These are phyloP conservation scores for Talaromyces atroroseus DNA, from an alignment of 2,329 filamentous ascomycete species.

Conservation along the genomic window DNA sequence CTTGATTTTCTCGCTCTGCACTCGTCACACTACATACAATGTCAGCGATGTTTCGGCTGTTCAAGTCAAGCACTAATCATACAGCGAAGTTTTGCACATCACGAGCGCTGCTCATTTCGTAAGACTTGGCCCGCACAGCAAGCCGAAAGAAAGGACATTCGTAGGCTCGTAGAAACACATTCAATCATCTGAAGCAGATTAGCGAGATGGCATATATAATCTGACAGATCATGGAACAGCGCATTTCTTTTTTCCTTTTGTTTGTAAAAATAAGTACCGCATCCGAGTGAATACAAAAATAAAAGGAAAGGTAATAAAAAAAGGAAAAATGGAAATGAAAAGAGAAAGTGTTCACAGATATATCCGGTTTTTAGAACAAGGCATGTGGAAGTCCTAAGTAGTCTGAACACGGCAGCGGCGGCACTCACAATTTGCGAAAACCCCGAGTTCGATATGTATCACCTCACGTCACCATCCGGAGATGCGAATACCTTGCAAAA, in stretches of 20 bases:
- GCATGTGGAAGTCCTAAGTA: not conserved
- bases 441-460: not conserved
- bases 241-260: not conserved
- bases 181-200: not conserved
- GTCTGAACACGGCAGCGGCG: not conserved
- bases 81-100: conserved; percentile 39
- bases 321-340: not conserved
- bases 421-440: not conserved
- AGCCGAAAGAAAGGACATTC: conserved; percentile 3
- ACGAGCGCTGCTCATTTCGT: conserved; percentile 35
- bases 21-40: conserved; percentile 32
- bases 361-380: not conserved
- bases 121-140: conserved; percentile 6
- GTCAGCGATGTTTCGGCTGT: not conserved
- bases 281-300: too few species aligned
- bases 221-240: not conserved
- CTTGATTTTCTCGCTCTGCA: conserved; percentile 37
- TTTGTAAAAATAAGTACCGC: not conserved
- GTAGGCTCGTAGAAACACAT: not conserved
- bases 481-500: not conserved
- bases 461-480: not conserved
- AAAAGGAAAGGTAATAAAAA: not conserved
- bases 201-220: not conserved
- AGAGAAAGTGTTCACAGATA: not conserved
- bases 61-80: conserved; percentile 17